Base-by-base conservation (phyloP, 371 early-diverging fungal genomes). In the Mortierella polycephala region DNA sequence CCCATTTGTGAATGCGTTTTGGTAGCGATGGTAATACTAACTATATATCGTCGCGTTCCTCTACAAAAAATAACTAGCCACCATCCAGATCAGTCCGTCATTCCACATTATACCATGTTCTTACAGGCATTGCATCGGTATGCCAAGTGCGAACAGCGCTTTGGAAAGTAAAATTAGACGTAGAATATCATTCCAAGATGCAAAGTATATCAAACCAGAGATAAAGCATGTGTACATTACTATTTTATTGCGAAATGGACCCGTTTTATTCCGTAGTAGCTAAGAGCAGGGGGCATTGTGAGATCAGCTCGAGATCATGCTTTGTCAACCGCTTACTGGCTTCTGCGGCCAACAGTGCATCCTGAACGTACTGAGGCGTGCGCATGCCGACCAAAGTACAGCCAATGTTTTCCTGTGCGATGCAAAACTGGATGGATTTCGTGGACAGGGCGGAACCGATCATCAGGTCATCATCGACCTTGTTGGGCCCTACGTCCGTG, bases 341-440 rank as follows among this genome's bases (percentile, higher is more conserved):
- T 14, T 68, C 66, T 1, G 72, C 69, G 13, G 81, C 81, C 0
- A 45, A 57, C 6, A 88, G 23, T 0, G 89, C 88, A 67, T 89
- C 92, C 11, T 86, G 71, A 0, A 93, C 92, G 81, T 93, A 91
- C 1, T 77, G 69, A 3, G 81, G 84, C 23, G 84, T 84, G 52
- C 91, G 79, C 92, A 91, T 91, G 9, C 94, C 94, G 0, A 91
- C 91, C 64, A 92, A 85, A 5, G 91, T 89, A n/a, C 89, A 88
- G 2, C 91, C 94, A 7, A 88, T 82, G 65, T 85, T 70, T 39
- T 80, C 64, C 56, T 90, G 83, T 7, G 88, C 88, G 20, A 85
- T 56, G 13, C 84, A 62, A 41, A 85, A 80, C 21, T 87, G 81
- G 21, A 89, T 71, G 5, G 83, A 74, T 62, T 88, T 89, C 42